Base-by-base conservation (phyloP, 768 basidiomycete genomes). In the Sistotremastrum suecicum region DNA sequence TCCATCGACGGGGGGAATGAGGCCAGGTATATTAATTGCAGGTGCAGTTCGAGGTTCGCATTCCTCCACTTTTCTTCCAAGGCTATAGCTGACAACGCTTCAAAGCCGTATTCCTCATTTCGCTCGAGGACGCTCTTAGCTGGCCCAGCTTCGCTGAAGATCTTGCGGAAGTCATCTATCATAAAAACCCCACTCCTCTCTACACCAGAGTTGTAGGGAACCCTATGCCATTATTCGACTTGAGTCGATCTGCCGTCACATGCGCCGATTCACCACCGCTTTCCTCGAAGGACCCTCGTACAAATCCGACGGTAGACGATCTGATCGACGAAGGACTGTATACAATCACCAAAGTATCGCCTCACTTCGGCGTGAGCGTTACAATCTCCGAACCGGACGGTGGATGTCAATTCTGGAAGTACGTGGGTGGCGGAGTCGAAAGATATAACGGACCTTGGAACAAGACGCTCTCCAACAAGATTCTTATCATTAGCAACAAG, bases 221-320 rank as follows among this genome's bases (percentile, higher is more conserved):
- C 2, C 34, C 5, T 4, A 34, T 37, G 20, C 28, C n/a, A 8
- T 43, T 2, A 35, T 34, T 3, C 44, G 47, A 28, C 39, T 50
- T 7, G 48, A 51, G 31, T 20, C 48, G 51, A 20, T 39, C 39
- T 5, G 46, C 42, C 28, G 47, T 53, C 30, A 37, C 49, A 1
- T 53, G 52, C 50, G 42, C 43, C 35, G 52, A 53, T 34, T 36
- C 33, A 4, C 43, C 47, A 10, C 37, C 37, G 8, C 45, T 48
- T 41, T 33, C 35, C 20, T 20, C 20, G 1, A 20, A 1, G 20
- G 20, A 20, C 20, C 20, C 20, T 20, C 20, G 20, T 20, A 20
- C 20, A 1, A 34, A 37, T 29, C 49, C 49, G 30, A 48, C 43
- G 7, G 40, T 41, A 28, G 52, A 51, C 28, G 36, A 51, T 9